Percentiles rank a stretch among this genome's conserved stretches.
Conservation (phyloP, 2,329 filamentous ascomycete genomes). For the Dendrostoma leiphaemia region DNA sequence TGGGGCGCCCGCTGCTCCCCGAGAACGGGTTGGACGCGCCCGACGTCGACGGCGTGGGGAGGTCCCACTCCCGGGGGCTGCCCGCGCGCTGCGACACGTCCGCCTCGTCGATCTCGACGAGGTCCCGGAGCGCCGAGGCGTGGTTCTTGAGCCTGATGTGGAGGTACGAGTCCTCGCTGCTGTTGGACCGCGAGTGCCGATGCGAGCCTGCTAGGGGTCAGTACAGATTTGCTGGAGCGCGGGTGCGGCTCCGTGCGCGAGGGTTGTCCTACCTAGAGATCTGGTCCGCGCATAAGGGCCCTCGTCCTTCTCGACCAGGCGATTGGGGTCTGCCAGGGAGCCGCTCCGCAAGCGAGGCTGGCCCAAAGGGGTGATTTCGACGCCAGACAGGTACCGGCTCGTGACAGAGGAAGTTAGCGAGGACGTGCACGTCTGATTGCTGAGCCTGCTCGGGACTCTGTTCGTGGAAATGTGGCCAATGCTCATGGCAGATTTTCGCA, state of each 20-base stretch:
- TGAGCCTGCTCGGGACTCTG: not conserved
- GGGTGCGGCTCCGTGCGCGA: too few relatives aligned
- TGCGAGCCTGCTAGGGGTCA: constrained; percentile 1
- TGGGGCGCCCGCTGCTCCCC: constrained; percentile 27
- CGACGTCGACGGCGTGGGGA: constrained; percentile 40
- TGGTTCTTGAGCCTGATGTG: constrained; percentile 25
- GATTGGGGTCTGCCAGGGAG: not conserved
- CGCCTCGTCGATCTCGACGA: constrained; percentile 35
- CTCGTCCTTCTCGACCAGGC: not conserved
- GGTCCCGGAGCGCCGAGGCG: constrained; percentile 22
- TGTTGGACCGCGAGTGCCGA: constrained; percentile 6
- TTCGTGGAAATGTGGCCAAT: not conserved
- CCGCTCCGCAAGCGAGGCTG: not conserved
- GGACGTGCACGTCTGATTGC: constrained; percentile 10
- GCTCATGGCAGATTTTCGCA: not conserved
- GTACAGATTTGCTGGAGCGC: not conserved
- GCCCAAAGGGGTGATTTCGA: constrained; percentile 12
- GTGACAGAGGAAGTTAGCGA: constrained; percentile 11
- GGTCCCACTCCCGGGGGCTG: constrained; percentile 39
- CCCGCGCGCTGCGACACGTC: constrained; percentile 33
- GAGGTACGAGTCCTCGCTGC: constrained; percentile 20
- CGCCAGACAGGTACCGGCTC: constrained; percentile 8
- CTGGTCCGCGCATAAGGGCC: not conserved
- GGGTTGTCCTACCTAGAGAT: not conserved
- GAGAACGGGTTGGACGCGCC: constrained; percentile 36